Evolutionary conservation across 768 basidiomycete species (phyloP), one percentile per base, ranked within the genome.

Genomic region (Austroboletus eburneus): DNA sequence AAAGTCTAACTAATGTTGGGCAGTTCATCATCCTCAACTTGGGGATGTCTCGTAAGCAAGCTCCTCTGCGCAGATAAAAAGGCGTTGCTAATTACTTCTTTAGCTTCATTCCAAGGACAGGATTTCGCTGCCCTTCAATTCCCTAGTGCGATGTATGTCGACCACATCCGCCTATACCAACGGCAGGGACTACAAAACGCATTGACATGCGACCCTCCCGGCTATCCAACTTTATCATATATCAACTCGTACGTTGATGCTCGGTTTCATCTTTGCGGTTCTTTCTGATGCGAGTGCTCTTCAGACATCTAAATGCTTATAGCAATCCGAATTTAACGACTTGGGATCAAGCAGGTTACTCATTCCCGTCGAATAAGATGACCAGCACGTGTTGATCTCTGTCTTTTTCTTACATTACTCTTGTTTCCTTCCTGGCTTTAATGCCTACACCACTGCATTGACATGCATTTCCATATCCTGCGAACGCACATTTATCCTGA

Each of bases 101-200:
- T 46, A 76, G 74, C 81, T 3, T 73, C 74, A 33, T 92, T 94
- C 74, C 88, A 92, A 59, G 55, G 64, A 40, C 79, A 80, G 46
- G 83, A 93, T 65, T 91, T 74, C 58, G 71, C 71, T 53, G 71
- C 90, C 58, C 70, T 97, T 43, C 57, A 64, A 39, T 95, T 92
- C 74, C 95, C 94, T 0, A 72, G 77, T 7, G 69, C 76, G 49
- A 87, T 95, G 87, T 79, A 78, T 49, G 69, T 98, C 52, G 95
- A 97, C 65, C 97, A 96, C 56, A 78, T 99, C 20, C 82, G 91
- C 30, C 76, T 94, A 42, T 91, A 91, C 56, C 93, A 96, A 69
- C 79, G 85, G 29, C 62, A 79, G 18, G 91, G 85, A 9, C 61
- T 79, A n/a, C 61, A 79, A 53, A 72, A 84, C 45, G 83, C 78